Percentiles rank a stretch among this genome's conserved stretches.
Conservation (phyloP, 2,329 filamentous ascomycete species). For the Lojkania enalia region DNA sequence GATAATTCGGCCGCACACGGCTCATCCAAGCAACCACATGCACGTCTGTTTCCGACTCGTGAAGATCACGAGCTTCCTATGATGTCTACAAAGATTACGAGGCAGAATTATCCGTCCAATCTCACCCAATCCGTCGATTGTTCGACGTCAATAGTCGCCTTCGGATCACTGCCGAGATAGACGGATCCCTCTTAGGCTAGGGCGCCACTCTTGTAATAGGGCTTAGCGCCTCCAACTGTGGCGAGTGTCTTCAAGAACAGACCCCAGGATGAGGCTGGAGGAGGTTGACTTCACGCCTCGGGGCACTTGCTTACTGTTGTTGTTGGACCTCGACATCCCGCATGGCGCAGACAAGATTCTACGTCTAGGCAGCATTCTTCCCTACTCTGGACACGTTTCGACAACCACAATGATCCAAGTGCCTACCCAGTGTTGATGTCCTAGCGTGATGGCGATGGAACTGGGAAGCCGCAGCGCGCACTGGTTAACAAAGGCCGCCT, state of each 20-base stretch:
- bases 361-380: slow-evolving; percentile 1
- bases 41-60: neutral
- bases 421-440: no score
- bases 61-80: slow-evolving; percentile 6
- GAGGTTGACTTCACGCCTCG: neutral
- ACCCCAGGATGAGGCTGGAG: slow-evolving; percentile 6
- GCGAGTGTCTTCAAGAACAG: neutral
- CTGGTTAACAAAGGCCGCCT: no score
- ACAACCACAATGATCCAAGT: no score
- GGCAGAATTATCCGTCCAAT: slow-evolving; percentile 7
- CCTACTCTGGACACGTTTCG: no score
- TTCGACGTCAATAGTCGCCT: slow-evolving; percentile 5
- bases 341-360: slow-evolving; percentile 7
- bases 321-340: neutral
- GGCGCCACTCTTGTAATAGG: neutral
- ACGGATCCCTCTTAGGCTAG: neutral
- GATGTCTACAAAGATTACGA: neutral
- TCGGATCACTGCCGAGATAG: neutral
- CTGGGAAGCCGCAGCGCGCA: no score
- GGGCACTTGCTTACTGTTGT: neutral
- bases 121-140: neutral
- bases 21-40: neutral
- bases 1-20: neutral
- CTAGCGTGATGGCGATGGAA: no score
- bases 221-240: slow-evolving; percentile 2